These are phyloP conservation scores for Alternaria sp. DNA, from an alignment of 2,329 filamentous ascomycete species.

Conservation along the genomic window DNA sequence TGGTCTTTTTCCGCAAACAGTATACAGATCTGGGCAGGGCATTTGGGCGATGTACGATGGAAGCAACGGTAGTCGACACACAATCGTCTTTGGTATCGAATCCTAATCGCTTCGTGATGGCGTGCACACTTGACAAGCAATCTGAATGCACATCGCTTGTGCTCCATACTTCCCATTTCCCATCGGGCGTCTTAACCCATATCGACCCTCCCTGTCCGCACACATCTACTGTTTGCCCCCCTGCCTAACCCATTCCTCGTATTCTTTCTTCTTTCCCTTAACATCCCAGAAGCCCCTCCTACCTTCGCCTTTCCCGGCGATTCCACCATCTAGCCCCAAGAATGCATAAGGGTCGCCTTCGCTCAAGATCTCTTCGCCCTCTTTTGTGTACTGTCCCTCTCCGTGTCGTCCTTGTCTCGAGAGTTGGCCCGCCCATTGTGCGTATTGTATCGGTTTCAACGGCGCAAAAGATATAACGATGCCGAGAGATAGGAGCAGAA, in stretches of 20 bases:
- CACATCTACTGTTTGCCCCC: constrained; percentile 25
- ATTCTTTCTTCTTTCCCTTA: constrained; percentile 80
- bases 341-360: constrained; percentile 79
- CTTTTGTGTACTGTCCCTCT: constrained; percentile 64
- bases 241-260: constrained; percentile 74
- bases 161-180: not conserved
- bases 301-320: constrained; percentile 69
- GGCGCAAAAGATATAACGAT: constrained; percentile 80
- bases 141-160: not conserved
- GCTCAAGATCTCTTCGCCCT: constrained; percentile 72
- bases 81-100: not conserved
- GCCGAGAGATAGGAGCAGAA: constrained; percentile 81
- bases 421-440: constrained; percentile 82
- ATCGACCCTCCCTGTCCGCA: not conserved
- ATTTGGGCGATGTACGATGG: not conserved
- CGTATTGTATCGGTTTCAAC: constrained; percentile 85
- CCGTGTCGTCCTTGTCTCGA: constrained; percentile 75
- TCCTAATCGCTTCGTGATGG: not conserved
- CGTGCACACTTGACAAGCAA: not conserved
- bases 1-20: not conserved
- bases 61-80: not conserved
- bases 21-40: not conserved
- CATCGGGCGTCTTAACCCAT: not conserved
- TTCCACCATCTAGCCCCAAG: constrained; percentile 62
- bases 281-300: constrained; percentile 88